Evolutionary conservation across 495 filamentous ascomycete genomes (phyloP), one percentile per base, ranked within the genome.

Genomic region (Aspergillus avenaceus): DNA sequence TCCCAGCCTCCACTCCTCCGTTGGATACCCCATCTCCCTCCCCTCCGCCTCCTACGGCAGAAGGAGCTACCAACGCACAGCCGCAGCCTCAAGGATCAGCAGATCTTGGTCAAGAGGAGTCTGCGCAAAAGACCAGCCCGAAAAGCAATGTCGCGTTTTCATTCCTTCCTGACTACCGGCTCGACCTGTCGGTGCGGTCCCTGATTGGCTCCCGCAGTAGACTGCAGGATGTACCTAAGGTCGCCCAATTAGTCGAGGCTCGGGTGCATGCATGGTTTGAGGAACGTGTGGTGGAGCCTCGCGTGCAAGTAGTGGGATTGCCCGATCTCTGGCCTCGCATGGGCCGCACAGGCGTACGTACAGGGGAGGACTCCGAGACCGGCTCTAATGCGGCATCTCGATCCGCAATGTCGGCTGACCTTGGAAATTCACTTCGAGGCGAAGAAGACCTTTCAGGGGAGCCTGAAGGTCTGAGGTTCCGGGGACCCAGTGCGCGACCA

Each of bases 241-340:
- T 98, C 42, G 95, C 95, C 0, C 91, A 97, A 63, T 77, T 98
- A 3, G 85, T 98, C 31, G 93, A 98, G 67, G 84, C 84, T 5
- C 80, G 92, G 7, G 78, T 98, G 6, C 93, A 97, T 63, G 83
- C 86, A 22, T 98, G 93, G 93, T 96, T 98, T 56, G 93, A 98
- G 63, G 93, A 97, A 61, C 83, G 93, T 25, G 90, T 87, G 47
- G 93, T 98, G 2, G 93, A 97, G 70, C 93, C 93, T 8, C 79
- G 90, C 21, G 96, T 98, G 52, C 93, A 98, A 62, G 90, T 97
- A 46, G 92, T 98, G 29, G 90, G 87, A 7, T 71, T 98, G 22
- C 93, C 93, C 6, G 93, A 88, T 62, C 70, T 98, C 47, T 98
- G 93, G 93, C 93, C 95, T 8, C 73, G 95, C 42, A 97, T 75